A percentile compares a stretch with the other conserved stretches of the same genome.
Evolutionary conservation across 148 eudicot genomes (phyloP).

Genomic region (Vaccinium macrocarpon): DNA sequence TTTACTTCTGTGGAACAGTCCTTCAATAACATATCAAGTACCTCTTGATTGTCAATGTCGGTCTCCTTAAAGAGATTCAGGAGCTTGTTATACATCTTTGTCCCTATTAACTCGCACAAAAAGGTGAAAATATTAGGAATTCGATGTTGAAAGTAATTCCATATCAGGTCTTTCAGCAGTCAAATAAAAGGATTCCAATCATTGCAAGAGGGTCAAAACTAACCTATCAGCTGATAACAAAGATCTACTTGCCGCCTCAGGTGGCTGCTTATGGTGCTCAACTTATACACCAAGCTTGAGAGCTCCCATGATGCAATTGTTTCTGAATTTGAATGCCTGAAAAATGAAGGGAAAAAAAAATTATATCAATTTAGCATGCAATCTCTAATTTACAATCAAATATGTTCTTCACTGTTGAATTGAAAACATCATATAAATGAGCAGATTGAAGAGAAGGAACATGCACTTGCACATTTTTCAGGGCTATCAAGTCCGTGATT

Average conservation of each 20-base stretch:
- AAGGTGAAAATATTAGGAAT: neutral
- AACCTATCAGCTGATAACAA: constrained; percentile 56
- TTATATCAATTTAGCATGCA: neutral
- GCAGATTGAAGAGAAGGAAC: constrained; percentile 39
- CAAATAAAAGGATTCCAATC: neutral
- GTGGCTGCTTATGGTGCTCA: constrained; percentile 34
- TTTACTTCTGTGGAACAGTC: constrained; percentile 33
- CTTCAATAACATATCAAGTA: constrained; percentile 43
- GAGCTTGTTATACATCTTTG: constrained; percentile 43
- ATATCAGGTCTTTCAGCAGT: neutral
- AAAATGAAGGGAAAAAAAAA: neutral
- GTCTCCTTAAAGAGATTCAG: constrained; percentile 34
- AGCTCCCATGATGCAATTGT: constrained; percentile 50
- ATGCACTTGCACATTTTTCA: constrained; percentile 66
- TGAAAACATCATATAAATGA: neutral
- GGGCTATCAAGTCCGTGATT: constrained; percentile 40
- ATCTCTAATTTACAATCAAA: neutral
- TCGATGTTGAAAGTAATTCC: neutral
- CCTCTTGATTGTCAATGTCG: constrained; percentile 55
- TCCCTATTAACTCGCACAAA: constrained; percentile 32
- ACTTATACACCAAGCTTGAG: constrained; percentile 40
- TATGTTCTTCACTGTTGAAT: neutral
- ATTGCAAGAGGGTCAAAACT: neutral
- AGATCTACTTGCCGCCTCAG: constrained; percentile 38
- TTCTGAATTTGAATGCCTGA: constrained; percentile 41